Percentiles rank a stretch among this genome's conserved stretches.
Evolutionary conservation across 331 rosid genomes (phyloP).

Genomic region (Quercus tomentella): DNA sequence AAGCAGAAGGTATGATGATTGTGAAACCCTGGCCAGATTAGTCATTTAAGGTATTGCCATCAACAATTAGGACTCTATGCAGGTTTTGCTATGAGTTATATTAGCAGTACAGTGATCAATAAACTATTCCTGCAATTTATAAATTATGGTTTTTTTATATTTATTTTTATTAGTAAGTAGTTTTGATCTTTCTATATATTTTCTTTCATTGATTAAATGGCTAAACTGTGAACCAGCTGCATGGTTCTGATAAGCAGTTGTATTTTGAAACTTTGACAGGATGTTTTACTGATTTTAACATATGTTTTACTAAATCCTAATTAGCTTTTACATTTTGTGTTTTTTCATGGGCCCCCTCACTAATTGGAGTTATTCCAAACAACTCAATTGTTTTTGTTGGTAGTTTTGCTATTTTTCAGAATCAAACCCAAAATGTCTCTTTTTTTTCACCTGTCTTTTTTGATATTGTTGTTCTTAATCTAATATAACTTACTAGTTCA

Average conservation of each 20-base stretch:
- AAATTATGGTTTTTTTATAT: background rate
- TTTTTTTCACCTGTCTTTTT: background rate
- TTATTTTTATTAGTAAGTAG: too few species aligned
- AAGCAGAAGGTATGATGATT: background rate
- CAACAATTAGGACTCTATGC: background rate
- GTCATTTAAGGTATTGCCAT: background rate
- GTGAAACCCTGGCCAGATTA: background rate
- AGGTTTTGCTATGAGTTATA: background rate
- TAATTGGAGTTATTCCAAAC: background rate
- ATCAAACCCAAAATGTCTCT: background rate
- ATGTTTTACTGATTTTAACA: background rate
- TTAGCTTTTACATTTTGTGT: background rate
- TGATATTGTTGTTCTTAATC: background rate
- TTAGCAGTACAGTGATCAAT: background rate
- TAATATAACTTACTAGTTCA: background rate
- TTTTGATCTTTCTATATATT: background rate
- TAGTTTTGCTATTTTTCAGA: background rate
- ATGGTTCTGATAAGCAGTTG: background rate
- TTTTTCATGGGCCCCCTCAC: background rate
- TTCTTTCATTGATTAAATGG: background rate
- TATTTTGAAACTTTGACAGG: background rate
- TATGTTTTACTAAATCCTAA: background rate
- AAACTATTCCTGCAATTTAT: background rate
- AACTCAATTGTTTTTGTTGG: background rate
- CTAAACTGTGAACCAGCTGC: background rate